These are phyloP conservation scores for Monosporascus sp. DNA, from an alignment of 2,329 filamentous ascomycete genomes.

Conservation along the genomic window DNA sequence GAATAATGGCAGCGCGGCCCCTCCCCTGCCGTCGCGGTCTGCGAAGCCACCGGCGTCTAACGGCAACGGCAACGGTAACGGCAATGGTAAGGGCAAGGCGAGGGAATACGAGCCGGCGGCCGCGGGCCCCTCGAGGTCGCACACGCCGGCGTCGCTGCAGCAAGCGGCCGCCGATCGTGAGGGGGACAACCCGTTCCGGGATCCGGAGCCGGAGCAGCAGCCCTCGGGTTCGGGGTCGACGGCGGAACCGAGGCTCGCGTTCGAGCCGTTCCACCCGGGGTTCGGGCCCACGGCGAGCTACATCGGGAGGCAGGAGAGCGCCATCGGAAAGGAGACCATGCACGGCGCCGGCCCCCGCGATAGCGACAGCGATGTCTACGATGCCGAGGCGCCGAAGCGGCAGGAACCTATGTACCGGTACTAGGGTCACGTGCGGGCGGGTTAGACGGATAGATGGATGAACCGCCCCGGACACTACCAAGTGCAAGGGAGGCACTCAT, in stretches of 20 bases:
- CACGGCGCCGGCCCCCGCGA: conserved; percentile 29
- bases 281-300: conserved; percentile 30
- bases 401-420: conserved; percentile 34
- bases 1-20: not conserved
- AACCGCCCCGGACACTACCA: no score
- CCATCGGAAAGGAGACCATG: conserved; percentile 36
- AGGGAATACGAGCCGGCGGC: conserved; percentile 15
- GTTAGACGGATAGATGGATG: not conserved
- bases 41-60: conserved; percentile 24
- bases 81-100: conserved; percentile 28
- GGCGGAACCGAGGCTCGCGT: conserved; percentile 21
- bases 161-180: conserved; percentile 2
- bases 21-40: conserved; percentile 8
- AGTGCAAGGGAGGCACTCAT: no score
- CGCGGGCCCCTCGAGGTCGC: conserved; percentile 24
- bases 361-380: conserved; percentile 36
- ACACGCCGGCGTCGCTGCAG: conserved; percentile 16
- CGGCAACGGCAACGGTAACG: conserved; percentile 16
- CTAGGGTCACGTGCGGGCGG: conserved; percentile 3
- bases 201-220: conserved; percentile 22
- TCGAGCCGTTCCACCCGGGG: conserved; percentile 31
- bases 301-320: conserved; percentile 34
- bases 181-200: conserved; percentile 29
- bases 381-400: conserved; percentile 27
- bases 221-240: conserved; percentile 14